These are phyloP conservation scores for Rutstroemia sp. DNA, from an alignment of 2,329 filamentous ascomycete genomes.

Conservation along the genomic window DNA sequence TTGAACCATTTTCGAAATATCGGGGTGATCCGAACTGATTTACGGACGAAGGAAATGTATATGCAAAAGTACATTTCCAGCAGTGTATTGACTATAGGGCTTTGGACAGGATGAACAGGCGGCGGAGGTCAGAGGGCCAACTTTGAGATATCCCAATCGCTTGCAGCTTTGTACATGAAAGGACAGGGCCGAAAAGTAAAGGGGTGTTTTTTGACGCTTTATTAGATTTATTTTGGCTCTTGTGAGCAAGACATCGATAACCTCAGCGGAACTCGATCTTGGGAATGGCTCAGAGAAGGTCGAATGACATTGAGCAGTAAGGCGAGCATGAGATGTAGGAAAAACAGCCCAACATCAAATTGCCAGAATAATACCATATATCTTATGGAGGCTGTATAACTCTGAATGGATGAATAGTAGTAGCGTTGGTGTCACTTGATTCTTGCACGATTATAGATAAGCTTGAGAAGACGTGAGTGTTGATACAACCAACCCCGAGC, in stretches of 20 bases:
- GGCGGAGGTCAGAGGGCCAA: constrained; percentile 11
- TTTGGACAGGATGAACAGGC: constrained; percentile 15
- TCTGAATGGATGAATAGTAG: background rate
- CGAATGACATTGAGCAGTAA: constrained; percentile 13
- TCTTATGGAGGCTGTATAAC: constrained; percentile 4
- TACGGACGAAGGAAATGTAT: background rate
- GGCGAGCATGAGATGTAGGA: constrained; percentile 23
- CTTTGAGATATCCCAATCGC: constrained; percentile 11
- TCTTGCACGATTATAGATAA: no score
- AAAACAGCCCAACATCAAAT: constrained; percentile 21
- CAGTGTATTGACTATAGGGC: constrained; percentile 27
- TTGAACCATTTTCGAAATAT: background rate
- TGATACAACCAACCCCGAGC: background rate
- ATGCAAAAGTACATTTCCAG: constrained; percentile 16
- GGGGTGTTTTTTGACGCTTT: constrained; percentile 20
- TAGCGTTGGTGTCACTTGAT: background rate
- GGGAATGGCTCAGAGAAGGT: background rate
- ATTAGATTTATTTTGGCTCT: constrained; percentile 27
- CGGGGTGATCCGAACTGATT: background rate
- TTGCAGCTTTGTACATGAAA: constrained; percentile 23
- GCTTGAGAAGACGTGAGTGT: background rate
- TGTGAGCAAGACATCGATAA: constrained; percentile 19
- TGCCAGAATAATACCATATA: constrained; percentile 11
- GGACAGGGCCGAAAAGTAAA: constrained; percentile 23
- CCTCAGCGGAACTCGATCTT: constrained; percentile 14